phyloP scores from a whole-genome alignment of 2,329 filamentous ascomycete species.

The Ascochyta pisi region DNA sequence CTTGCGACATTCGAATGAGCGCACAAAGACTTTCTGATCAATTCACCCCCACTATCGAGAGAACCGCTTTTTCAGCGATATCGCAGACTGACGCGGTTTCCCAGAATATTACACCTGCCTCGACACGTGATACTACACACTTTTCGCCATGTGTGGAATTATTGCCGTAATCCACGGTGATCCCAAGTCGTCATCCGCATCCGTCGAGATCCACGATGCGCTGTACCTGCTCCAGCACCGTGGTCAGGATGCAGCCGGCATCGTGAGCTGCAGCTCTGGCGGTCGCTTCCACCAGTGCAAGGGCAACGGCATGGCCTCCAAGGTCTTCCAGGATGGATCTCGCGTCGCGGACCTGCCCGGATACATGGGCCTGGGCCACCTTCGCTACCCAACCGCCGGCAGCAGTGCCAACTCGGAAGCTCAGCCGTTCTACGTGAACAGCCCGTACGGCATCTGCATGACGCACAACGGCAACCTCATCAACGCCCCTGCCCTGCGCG shows the following conservation, averaged over 20 bases:
- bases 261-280: slow-evolving; percentile 75
- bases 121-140: slow-evolving; percentile 8
- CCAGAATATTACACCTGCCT: slow-evolving; percentile 18
- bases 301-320: slow-evolving; percentile 84
- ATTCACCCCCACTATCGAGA: slow-evolving; percentile 23
- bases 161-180: slow-evolving; percentile 58
- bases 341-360: slow-evolving; percentile 78
- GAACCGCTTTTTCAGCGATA: slow-evolving; percentile 23
- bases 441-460: slow-evolving; percentile 80
- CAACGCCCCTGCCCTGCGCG: slow-evolving; percentile 73
- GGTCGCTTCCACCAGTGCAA: slow-evolving; percentile 90
- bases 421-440: slow-evolving; percentile 92
- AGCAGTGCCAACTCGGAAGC: slow-evolving; percentile 84
- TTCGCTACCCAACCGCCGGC: slow-evolving; percentile 89
- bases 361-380: slow-evolving; percentile 84
- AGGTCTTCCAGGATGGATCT: slow-evolving; percentile 82
- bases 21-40: slow-evolving; percentile 47
- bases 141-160: slow-evolving; percentile 58
- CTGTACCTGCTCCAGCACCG: slow-evolving; percentile 59
- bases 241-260: slow-evolving; percentile 88
- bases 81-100: slow-evolving; percentile 30
- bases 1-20: slow-evolving; percentile 49
- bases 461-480: slow-evolving; percentile 90
- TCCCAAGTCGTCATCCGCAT: slow-evolving; percentile 48
- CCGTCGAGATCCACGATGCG: slow-evolving; percentile 55